Percentiles rank a stretch among this genome's conserved stretches.
phyloP scores from a whole-genome alignment of 257 asterid genomes.

The Sherardia arvensis region DNA sequence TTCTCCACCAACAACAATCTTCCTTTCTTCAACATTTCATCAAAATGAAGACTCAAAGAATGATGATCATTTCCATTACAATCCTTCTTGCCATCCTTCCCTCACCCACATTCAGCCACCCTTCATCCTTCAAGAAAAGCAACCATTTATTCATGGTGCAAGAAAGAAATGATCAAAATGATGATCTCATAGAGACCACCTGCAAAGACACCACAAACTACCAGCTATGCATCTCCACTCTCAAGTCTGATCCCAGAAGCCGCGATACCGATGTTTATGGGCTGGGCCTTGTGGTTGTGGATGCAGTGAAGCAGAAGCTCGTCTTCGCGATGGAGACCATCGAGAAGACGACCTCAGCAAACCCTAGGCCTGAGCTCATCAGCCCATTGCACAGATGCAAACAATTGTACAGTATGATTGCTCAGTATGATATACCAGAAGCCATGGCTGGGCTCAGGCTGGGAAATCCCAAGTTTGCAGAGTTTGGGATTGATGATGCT shows the following conservation, averaged over 20 bases:
- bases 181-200: constrained; percentile 26
- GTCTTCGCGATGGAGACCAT: constrained; percentile 1
- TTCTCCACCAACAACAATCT: not conserved
- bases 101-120: not conserved
- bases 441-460: constrained; percentile 14
- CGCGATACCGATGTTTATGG: constrained; percentile 1
- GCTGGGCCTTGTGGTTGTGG: constrained; percentile 26
- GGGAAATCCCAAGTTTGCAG: constrained; percentile 25
- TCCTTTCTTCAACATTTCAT: not conserved
- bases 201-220: constrained; percentile 50
- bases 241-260: constrained; percentile 22
- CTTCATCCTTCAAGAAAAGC: not conserved
- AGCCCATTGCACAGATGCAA: constrained; percentile 8
- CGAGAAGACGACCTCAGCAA: constrained; percentile 9
- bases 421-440: constrained; percentile 17
- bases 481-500: constrained; percentile 18
- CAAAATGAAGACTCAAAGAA: not conserved
- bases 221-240: constrained; percentile 24
- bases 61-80: constrained; percentile 3
- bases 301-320: constrained; percentile 14
- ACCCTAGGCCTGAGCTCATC: constrained; percentile 8
- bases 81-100: constrained; percentile 4
- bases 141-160: constrained; percentile 1
- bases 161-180: too few relatives aligned
- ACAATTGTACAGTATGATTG: constrained; percentile 4